phyloP scores from a whole-genome alignment of 2,329 filamentous ascomycete genomes.

The Sphaerulina musiva region DNA sequence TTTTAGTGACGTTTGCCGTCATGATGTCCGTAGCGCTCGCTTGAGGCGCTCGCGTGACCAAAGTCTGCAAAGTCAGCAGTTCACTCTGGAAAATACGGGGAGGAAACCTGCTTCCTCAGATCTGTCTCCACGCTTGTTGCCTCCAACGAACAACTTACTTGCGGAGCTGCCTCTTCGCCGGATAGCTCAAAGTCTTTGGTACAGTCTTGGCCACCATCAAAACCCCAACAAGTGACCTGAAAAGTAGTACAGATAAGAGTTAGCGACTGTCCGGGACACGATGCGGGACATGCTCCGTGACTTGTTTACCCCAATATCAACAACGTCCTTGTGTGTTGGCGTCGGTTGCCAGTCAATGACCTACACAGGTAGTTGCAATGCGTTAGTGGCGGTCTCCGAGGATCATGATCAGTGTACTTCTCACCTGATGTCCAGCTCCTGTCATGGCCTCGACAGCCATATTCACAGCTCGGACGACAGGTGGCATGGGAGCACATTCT shows the following conservation, averaged over 20 bases:
- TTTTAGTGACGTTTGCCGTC: slow-evolving; percentile 47
- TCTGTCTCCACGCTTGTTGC: no score
- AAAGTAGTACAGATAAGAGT: no score
- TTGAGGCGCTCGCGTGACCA: slow-evolving; percentile 35
- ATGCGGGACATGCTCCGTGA: no score
- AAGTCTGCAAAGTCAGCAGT: slow-evolving; percentile 28
- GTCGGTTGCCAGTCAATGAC: slow-evolving; percentile 56
- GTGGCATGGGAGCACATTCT: slow-evolving; percentile 49
- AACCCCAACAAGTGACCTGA: slow-evolving; percentile 34
- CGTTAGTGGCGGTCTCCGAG: no score
- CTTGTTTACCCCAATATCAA: slow-evolving; percentile 28
- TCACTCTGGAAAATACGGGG: no score
- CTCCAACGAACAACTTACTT: no score
- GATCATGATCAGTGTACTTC: no score
- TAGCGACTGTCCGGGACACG: no score
- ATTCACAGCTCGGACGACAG: slow-evolving; percentile 50
- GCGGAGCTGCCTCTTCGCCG: slow-evolving; percentile 48
- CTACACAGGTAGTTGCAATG: not conserved
- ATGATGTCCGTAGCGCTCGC: slow-evolving; percentile 41
- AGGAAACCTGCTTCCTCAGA: no score
- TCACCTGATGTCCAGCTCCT: slow-evolving; percentile 47
- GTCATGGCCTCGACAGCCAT: slow-evolving; percentile 46
- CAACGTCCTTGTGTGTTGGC: slow-evolving; percentile 38
- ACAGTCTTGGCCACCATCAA: slow-evolving; percentile 49
- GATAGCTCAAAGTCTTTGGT: slow-evolving; percentile 48